A percentile compares a stretch with the other conserved stretches of the same genome.
phyloP scores from a whole-genome alignment of 495 filamentous ascomycete species.

The Hypoxylon subgilvum region DNA sequence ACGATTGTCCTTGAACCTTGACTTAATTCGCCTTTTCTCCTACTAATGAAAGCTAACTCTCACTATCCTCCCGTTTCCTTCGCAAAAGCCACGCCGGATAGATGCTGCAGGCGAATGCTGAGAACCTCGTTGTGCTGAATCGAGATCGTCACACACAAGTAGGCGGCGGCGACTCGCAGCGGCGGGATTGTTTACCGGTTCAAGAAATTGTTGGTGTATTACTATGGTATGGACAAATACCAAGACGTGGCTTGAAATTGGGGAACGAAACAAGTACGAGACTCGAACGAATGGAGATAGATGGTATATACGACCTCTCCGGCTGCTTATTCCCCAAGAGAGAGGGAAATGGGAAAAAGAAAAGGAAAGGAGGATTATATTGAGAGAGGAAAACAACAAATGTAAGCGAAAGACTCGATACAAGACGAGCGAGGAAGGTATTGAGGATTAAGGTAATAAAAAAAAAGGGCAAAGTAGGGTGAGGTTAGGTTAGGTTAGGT shows the following conservation, averaged over 20 bases:
- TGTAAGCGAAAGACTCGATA: conserved; percentile 35
- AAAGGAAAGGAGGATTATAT: conserved; percentile 23
- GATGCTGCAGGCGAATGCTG: conserved; percentile 13
- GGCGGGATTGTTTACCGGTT: conserved; percentile 21
- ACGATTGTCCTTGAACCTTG: conserved; percentile 13
- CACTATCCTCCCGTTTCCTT: conserved; percentile 2
- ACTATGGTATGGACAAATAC: conserved; percentile 30
- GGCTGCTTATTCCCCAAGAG: conserved; percentile 12
- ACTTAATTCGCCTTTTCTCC: conserved; percentile 5
- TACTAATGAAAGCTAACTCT: conserved; percentile 25
- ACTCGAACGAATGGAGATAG: conserved; percentile 15
- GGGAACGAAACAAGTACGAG: conserved; percentile 23
- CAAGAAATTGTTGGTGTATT: conserved; percentile 29
- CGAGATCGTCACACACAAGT: conserved; percentile 29
- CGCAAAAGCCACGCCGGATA: conserved; percentile 21
- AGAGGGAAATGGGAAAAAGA: conserved; percentile 35
- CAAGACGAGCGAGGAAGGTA: conserved; percentile 25
- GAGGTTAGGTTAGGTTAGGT: conserved; percentile 9
- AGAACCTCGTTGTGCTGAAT: conserved; percentile 16
- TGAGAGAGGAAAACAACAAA: conserved; percentile 9
- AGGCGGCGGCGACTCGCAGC: conserved; percentile 15
- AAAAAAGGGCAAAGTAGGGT: neutral
- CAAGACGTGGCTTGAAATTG: conserved; percentile 33
- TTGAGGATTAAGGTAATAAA: conserved; percentile 23
- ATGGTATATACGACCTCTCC: conserved; percentile 29